Evolutionary conservation across 306 rosid genomes (phyloP).

Genomic region (Abrus precatorius): DNA sequence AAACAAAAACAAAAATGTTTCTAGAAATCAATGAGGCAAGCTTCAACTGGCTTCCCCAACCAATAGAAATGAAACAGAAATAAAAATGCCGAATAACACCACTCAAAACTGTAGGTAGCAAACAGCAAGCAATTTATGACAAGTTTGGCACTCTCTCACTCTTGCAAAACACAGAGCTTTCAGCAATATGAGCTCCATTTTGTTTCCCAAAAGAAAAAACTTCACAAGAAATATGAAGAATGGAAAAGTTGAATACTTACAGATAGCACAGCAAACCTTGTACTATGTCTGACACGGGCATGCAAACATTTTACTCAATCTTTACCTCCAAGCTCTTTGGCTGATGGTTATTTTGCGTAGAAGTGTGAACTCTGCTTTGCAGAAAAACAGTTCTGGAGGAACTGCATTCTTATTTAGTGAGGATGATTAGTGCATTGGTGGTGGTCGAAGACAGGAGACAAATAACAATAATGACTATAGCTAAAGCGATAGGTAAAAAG

Average conservation of each 20-base stretch:
- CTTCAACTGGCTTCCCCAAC: too few relatives aligned
- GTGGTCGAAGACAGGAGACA: constrained; percentile 66
- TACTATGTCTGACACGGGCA: constrained; percentile 45
- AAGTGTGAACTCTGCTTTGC: constrained; percentile 35
- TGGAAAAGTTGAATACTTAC: constrained; percentile 48
- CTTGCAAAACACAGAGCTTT: constrained; percentile 25
- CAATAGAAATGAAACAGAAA: constrained; percentile 26
- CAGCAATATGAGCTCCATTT: constrained; percentile 28
- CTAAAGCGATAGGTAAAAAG: constrained; percentile 69
- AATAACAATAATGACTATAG: constrained; percentile 68
- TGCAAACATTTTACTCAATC: constrained; percentile 26
- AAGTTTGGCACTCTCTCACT: constrained; percentile 4
- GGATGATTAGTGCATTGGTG: constrained; percentile 39
- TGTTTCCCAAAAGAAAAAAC: constrained; percentile 28
- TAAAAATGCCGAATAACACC: constrained; percentile 2
- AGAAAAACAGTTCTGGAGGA: constrained; percentile 47
- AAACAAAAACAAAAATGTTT: too few relatives aligned
- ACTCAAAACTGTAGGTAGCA: constrained; percentile 29
- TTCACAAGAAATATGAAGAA: constrained; percentile 33
- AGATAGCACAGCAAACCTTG: constrained; percentile 42
- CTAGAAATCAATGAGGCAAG: too few relatives aligned
- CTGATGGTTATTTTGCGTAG: constrained; percentile 32
- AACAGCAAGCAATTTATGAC: constrained; percentile 36
- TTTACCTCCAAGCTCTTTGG: neutral
- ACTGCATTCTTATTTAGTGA: constrained; percentile 36